Evolutionary conservation across 2,329 filamentous ascomycete genomes (phyloP).

Genomic region (Monilinia laxa): DNA sequence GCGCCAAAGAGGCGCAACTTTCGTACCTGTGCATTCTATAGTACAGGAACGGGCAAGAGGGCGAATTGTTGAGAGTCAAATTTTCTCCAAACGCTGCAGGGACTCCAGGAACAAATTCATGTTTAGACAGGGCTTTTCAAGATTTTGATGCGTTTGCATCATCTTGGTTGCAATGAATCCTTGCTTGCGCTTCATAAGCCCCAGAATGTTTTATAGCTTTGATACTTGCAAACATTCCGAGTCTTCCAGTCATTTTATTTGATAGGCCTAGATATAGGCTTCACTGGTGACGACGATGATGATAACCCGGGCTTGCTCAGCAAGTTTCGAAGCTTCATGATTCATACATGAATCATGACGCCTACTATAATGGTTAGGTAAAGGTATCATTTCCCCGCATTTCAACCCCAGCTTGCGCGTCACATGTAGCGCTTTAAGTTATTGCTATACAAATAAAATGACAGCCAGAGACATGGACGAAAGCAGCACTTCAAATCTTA

Average conservation of each 20-base stretch:
- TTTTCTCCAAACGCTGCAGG: constrained; percentile 16
- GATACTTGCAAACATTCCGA: not conserved
- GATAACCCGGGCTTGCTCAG: not conserved
- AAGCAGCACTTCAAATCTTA: constrained; percentile 11
- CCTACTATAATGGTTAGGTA: not conserved
- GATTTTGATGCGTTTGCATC: constrained; percentile 10
- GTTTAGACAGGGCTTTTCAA: constrained; percentile 5
- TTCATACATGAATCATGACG: not conserved
- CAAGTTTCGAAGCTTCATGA: not conserved
- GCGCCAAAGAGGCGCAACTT: not conserved
- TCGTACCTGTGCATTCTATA: not conserved
- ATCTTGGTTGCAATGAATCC: constrained; percentile 9
- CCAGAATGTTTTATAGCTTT: not conserved
- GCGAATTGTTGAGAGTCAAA: not conserved
- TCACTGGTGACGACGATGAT: not conserved
- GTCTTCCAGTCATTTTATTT: not conserved
- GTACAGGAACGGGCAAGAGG: not conserved
- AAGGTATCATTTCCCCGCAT: constrained; percentile 21
- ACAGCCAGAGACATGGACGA: constrained; percentile 13
- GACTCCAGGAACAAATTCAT: constrained; percentile 22
- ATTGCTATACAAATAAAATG: not conserved
- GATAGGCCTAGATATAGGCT: not conserved
- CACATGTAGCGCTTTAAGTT: constrained; percentile 13
- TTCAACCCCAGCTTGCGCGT: constrained; percentile 20
- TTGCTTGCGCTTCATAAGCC: not conserved